A percentile compares a stretch with the other conserved stretches of the same genome.
Conservation (phyloP, 2,329 filamentous ascomycete genomes). For the Coniochaeta prunicola region DNA sequence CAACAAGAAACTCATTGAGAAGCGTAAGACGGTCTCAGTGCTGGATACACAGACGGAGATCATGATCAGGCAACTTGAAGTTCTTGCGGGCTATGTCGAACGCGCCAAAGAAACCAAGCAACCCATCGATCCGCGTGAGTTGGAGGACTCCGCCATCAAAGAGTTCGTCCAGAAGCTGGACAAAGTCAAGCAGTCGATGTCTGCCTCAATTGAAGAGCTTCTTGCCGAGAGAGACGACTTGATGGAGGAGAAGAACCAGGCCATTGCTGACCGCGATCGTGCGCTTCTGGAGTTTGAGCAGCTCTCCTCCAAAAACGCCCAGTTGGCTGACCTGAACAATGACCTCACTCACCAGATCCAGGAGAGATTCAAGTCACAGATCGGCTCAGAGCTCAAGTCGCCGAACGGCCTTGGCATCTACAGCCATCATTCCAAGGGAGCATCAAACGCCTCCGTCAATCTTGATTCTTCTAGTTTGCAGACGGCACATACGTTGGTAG, state of each 20-base stretch:
- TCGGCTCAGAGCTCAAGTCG: constrained; percentile 37
- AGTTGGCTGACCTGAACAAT: constrained; percentile 91
- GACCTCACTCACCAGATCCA: constrained; percentile 92
- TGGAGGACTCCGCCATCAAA: constrained; percentile 87
- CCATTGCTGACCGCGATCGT: constrained; percentile 82
- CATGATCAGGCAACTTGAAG: constrained; percentile 85
- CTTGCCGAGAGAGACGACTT: constrained; percentile 71
- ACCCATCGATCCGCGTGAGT: constrained; percentile 69
- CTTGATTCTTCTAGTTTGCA: constrained; percentile 46
- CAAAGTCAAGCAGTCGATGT: constrained; percentile 52
- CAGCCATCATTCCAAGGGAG: constrained; percentile 41
- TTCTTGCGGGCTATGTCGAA: constrained; percentile 81
- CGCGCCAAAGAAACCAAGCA: constrained; percentile 76
- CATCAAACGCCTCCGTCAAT: constrained; percentile 41
- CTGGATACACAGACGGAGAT: constrained; percentile 93
- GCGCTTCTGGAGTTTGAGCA: constrained; percentile 94
- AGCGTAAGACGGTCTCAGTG: constrained; percentile 90
- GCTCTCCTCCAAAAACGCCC: constrained; percentile 86
- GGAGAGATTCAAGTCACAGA: constrained; percentile 80
- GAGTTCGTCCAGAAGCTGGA: constrained; percentile 75
- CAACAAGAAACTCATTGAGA: constrained; percentile 83
- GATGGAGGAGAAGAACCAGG: constrained; percentile 74
- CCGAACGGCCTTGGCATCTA: constrained; percentile 53
- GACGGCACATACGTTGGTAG: constrained; percentile 51
- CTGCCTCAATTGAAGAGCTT: constrained; percentile 50